Evolutionary conservation across 371 early-diverging fungal genomes (phyloP), one percentile per base, ranked within the genome.

Genomic region (Actinomortierella wolfii): DNA sequence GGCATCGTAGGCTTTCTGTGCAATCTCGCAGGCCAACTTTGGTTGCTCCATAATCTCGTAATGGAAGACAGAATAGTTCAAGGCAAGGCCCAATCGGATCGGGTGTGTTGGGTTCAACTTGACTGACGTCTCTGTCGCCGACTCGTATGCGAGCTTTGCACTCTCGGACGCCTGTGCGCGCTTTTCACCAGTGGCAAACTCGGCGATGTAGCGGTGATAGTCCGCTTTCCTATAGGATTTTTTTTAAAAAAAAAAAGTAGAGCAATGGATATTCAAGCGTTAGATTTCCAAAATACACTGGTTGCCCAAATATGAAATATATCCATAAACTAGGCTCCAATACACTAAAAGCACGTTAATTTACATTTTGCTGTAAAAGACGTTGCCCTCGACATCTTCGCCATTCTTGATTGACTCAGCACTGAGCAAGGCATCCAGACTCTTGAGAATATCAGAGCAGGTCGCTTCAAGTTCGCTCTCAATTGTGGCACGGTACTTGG

Each of bases 61-160:
- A 83, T 91, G 89, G 83, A 94, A 96, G 23, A 96, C 96, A 15
- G 94, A 94, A 82, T 86, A 94, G 87, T 96, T 96, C 58, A 96
- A 79, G 43, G 92, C 92, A 24, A 96, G 85, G 17, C 96, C 95
- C 28, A 96, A 87, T 56, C 93, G 89, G 76, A 94, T 92, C 25
- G 96, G 95, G 80, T 93, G 91, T 26, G 94, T 94, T 20, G 47
- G 88, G 83, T 24, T 89, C 84, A 41, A 93, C 81, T 61, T 88
- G 83, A 55, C 78, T 18, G 96, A 92, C 67, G 88, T 81, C 29
- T 67, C 88, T 43, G 88, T 89, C 39, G 94, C 95, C 54, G 81
- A 77, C 77, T 90, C 83, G 83, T 96, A 96, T 15, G 92, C 89
- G 18, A 89, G 88, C 77, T 91, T 82, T 24, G 94, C 90, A 51